phyloP scores from a whole-genome alignment of 495 filamentous ascomycete genomes.

The Aspergillus cavernicola region DNA sequence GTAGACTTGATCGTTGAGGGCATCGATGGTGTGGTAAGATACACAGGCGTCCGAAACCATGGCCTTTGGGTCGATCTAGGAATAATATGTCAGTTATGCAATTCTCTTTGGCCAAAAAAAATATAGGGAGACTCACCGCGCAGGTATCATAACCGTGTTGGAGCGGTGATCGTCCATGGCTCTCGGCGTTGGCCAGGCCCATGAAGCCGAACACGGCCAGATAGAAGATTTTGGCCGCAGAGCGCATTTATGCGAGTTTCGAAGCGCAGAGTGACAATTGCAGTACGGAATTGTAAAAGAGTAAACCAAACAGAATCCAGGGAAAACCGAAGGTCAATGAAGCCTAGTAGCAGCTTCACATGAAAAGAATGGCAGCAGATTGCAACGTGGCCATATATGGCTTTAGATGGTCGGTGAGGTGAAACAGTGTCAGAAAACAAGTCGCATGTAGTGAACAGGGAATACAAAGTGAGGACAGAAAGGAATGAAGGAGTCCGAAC shows the following conservation, averaged over 20 bases:
- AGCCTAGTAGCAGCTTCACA: conserved; percentile 3
- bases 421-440: background rate
- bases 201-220: conserved; percentile 73
- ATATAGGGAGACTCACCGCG: conserved; percentile 53
- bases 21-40: conserved; percentile 84
- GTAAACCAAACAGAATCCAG: too few relatives aligned
- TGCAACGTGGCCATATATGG: background rate
- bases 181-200: conserved; percentile 42
- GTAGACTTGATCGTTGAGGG: conserved; percentile 71
- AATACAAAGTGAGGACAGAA: conserved; percentile 5
- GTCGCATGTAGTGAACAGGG: background rate
- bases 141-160: conserved; percentile 47
- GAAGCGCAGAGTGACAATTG: background rate
- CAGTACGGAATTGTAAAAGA: background rate
- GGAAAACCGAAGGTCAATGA: background rate
- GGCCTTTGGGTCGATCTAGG: conserved; percentile 59
- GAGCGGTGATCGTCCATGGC: conserved; percentile 21
- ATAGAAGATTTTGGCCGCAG: conserved; percentile 66
- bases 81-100: background rate
- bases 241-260: conserved; percentile 50
- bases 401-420: background rate
- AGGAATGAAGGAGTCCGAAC: conserved; percentile 13
- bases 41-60: conserved; percentile 86
- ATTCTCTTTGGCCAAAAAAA: conserved; percentile 5
- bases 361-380: conserved; percentile 5